Conservation (phyloP, 2,329 filamentous ascomycete species). For the Trichoderma koningiopsis region DNA sequence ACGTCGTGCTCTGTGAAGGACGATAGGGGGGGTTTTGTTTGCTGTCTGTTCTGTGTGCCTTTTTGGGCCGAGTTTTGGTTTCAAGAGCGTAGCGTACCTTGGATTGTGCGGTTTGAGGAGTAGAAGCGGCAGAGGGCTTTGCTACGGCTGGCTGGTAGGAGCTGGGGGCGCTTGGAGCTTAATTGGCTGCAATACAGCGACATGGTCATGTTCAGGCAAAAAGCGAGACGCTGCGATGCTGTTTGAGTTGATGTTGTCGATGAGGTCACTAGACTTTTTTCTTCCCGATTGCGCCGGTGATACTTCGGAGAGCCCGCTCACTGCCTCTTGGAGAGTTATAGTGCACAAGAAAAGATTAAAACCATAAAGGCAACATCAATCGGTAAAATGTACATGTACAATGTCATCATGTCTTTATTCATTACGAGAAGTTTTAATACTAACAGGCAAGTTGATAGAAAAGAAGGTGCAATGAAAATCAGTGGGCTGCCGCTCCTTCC, state of each 20-base stretch:
- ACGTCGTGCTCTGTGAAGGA: constrained; percentile 44
- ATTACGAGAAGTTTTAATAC: constrained; percentile 17
- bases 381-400: not conserved
- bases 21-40: not conserved
- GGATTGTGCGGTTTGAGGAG: constrained; percentile 34
- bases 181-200: constrained; percentile 4
- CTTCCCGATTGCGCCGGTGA: constrained; percentile 29
- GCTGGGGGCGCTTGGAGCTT: not conserved
- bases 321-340: not conserved
- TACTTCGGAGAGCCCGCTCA: constrained; percentile 29
- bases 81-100: constrained; percentile 30
- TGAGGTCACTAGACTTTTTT: constrained; percentile 28
- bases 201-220: not conserved
- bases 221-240: not conserved
- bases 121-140: constrained; percentile 27
- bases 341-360: not conserved
- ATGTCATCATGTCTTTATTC: constrained; percentile 25
- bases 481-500: constrained; percentile 20
- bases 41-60: not conserved
- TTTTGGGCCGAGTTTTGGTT: not conserved
- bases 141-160: not conserved
- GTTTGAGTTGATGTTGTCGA: constrained; percentile 9
- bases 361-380: not conserved
- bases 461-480: constrained; percentile 23
- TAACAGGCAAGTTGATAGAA: constrained; percentile 18